phyloP scores from a whole-genome alignment of 1,284 basidiomycete species.

The Cerioporus squamosus region DNA sequence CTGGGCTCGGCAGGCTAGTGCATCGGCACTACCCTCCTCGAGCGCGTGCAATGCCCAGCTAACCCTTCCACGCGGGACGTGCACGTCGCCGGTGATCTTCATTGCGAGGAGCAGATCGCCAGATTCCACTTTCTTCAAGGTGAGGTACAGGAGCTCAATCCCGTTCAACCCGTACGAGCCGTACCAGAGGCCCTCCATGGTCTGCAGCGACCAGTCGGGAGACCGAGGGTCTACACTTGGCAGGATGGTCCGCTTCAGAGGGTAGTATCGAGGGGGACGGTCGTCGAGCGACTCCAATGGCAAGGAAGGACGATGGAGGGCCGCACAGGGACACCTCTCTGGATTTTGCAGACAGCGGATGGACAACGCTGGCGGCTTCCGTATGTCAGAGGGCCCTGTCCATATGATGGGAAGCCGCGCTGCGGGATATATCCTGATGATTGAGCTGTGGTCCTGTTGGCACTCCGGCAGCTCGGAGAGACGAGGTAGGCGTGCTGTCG shows the following conservation, averaged over 20 bases:
- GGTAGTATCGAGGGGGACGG: conserved; percentile 27
- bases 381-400: conserved; percentile 10
- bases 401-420: conserved; percentile 28
- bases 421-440: conserved; percentile 27
- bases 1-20: not conserved
- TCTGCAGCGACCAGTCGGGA: conserved; percentile 10
- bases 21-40: conserved; percentile 1
- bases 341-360: conserved; percentile 13
- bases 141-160: conserved; percentile 27
- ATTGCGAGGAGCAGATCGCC: conserved; percentile 12
- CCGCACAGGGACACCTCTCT: conserved; percentile 4
- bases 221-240: conserved; percentile 9
- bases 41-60: conserved; percentile 15
- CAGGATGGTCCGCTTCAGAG: conserved; percentile 12
- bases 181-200: conserved; percentile 28
- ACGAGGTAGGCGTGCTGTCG: conserved; percentile 17
- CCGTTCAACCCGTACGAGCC: conserved; percentile 24
- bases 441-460: conserved; percentile 16
- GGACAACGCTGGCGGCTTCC: conserved; percentile 24
- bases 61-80: conserved; percentile 24
- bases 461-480: conserved; percentile 8
- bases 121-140: conserved; percentile 3
- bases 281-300: conserved; percentile 19
- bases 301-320: conserved; percentile 9
- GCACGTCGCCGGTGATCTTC: conserved; percentile 27